Evolutionary conservation across 495 filamentous ascomycete species (phyloP).

Genomic region (Apiosordaria backusii): DNA sequence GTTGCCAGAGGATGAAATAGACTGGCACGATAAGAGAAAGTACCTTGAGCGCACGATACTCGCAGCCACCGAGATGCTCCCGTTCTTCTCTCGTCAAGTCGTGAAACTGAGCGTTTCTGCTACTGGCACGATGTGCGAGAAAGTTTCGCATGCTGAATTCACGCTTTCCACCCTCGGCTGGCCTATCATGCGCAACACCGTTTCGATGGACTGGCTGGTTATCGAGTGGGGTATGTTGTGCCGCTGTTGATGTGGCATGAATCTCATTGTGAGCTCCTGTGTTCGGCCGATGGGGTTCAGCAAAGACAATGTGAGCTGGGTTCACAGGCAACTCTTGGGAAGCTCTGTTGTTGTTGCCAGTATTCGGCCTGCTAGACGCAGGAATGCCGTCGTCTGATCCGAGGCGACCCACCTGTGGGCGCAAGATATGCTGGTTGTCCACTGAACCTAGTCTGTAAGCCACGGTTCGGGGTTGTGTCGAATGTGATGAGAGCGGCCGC

Average conservation of each 20-base stretch:
- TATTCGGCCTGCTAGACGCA: not conserved
- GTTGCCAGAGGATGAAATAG: conserved; percentile 70
- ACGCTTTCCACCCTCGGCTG: conserved; percentile 10
- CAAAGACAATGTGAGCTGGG: conserved; percentile 28
- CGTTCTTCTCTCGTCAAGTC: conserved; percentile 64
- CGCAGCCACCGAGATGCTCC: conserved; percentile 70
- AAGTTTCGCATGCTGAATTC: conserved; percentile 23
- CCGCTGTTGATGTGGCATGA: conserved; percentile 9
- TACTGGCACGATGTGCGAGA: conserved; percentile 40
- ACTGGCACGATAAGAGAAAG: conserved; percentile 66
- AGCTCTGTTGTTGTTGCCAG: not conserved
- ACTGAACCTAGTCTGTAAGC: not conserved
- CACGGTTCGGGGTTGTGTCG: not conserved
- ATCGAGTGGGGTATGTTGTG: conserved; percentile 2
- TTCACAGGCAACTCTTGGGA: not conserved
- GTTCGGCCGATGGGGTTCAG: conserved; percentile 14
- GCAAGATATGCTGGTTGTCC: not conserved
- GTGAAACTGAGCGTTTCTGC: conserved; percentile 72
- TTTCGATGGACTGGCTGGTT: conserved; percentile 12
- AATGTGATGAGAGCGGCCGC: conserved; percentile 8
- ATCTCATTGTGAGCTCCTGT: not conserved
- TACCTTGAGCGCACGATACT: conserved; percentile 74
- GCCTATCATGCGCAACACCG: not conserved
- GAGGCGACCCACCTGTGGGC: not conserved
- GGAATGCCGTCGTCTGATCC: not conserved